Evolutionary conservation across 2,329 filamentous ascomycete species (phyloP).

Genomic region (Fusarium lateritium): DNA sequence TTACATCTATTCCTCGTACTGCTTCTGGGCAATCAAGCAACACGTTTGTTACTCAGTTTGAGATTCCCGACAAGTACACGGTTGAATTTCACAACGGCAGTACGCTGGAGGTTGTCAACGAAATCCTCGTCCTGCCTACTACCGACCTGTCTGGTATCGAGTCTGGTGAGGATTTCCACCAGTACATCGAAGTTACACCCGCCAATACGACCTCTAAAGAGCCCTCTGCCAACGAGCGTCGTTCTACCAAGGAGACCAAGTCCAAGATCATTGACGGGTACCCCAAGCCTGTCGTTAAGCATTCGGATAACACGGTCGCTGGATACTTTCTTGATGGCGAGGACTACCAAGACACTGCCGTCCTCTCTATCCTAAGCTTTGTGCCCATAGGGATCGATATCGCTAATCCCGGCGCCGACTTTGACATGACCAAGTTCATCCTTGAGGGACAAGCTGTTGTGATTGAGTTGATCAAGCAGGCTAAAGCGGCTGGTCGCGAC

Average conservation of each 20-base stretch:
- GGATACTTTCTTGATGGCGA: slow-evolving; percentile 43
- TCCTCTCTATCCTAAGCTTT: slow-evolving; percentile 46
- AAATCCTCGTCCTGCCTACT: slow-evolving; percentile 28
- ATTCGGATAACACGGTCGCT: slow-evolving; percentile 26
- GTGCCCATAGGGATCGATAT: slow-evolving; percentile 34
- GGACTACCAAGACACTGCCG: slow-evolving; percentile 42
- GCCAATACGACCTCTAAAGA: slow-evolving; percentile 19
- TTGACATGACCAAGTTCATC: slow-evolving; percentile 31
- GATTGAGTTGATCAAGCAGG: slow-evolving; percentile 37
- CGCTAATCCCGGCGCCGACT: neutral
- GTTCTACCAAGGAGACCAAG: neutral
- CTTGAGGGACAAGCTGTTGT: slow-evolving; percentile 40
- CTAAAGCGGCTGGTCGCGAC: slow-evolving; percentile 38
- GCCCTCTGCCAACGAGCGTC: slow-evolving; percentile 21
- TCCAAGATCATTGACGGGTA: slow-evolving; percentile 17
- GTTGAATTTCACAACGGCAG: slow-evolving; percentile 44
- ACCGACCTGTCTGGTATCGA: slow-evolving; percentile 39
- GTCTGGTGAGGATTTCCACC: slow-evolving; percentile 44
- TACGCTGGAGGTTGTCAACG: slow-evolving; percentile 25
- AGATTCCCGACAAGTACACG: slow-evolving; percentile 46
- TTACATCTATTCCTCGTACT: slow-evolving; percentile 28
- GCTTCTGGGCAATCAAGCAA: slow-evolving; percentile 25
- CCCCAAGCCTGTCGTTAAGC: slow-evolving; percentile 37
- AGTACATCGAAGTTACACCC: slow-evolving; percentile 35
- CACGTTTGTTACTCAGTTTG: slow-evolving; percentile 32